Evolutionary conservation across 148 eudicot genomes (phyloP).

Genomic region (Vaccinium vitisidaea): DNA sequence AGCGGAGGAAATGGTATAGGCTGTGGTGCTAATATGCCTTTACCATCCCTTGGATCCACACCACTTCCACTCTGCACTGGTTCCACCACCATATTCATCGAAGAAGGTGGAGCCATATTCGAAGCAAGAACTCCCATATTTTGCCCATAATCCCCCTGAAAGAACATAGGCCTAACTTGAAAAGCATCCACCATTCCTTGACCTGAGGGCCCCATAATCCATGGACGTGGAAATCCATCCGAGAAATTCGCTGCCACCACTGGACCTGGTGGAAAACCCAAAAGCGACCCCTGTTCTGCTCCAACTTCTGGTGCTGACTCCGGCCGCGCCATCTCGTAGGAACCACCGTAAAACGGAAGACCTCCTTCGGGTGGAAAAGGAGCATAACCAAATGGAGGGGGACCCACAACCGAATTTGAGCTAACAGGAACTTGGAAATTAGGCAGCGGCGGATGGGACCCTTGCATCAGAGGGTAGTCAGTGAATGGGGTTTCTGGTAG

Average conservation of each 20-base stretch:
- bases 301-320: conserved; percentile 49
- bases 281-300: conserved; percentile 48
- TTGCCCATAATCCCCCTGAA: conserved; percentile 36
- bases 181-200: conserved; percentile 41
- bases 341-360: conserved; percentile 50
- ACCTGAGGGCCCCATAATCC: conserved; percentile 50
- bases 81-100: conserved; percentile 26
- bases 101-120: conserved; percentile 21
- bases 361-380: conserved; percentile 59
- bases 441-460: conserved; percentile 38
- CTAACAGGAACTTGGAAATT: conserved; percentile 42
- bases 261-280: conserved; percentile 48
- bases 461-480: conserved; percentile 35
- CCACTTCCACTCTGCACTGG: conserved; percentile 13
- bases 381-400: conserved; percentile 60
- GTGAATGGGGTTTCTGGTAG: conserved; percentile 31
- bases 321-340: conserved; percentile 46
- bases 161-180: conserved; percentile 35
- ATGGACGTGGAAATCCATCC: conserved; percentile 49
- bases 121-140: conserved; percentile 24
- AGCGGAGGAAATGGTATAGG: conserved; percentile 53
- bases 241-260: conserved; percentile 27
- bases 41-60: conserved; percentile 30
- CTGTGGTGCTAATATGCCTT: conserved; percentile 42
- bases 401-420: conserved; percentile 35